Percentiles rank a stretch among this genome's conserved stretches.
Evolutionary conservation across 345 rosid species (phyloP).

Genomic region (Chamaenerion angustifolium): DNA sequence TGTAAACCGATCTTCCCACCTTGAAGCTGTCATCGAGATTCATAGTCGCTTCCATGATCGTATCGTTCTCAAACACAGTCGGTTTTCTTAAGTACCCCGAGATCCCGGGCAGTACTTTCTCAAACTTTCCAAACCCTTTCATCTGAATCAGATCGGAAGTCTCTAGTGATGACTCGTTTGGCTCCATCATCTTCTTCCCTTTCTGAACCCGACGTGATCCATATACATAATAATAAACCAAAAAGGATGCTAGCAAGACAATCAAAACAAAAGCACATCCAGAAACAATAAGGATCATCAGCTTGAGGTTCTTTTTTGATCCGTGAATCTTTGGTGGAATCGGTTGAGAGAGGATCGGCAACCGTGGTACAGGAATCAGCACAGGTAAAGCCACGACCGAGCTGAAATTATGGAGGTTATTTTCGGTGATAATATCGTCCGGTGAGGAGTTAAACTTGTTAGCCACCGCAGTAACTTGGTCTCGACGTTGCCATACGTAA

Average conservation of each 20-base stretch:
- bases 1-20: constrained; percentile 39
- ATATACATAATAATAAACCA: constrained; percentile 1
- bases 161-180: constrained; percentile 21
- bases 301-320: constrained; percentile 4
- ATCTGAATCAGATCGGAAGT: constrained; percentile 23
- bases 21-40: constrained; percentile 23
- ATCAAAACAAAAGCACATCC: constrained; percentile 13
- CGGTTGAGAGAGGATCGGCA: constrained; percentile 27
- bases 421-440: constrained; percentile 23
- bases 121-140: constrained; percentile 11
- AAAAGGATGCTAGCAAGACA: constrained; percentile 12
- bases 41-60: constrained; percentile 35
- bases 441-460: constrained; percentile 28
- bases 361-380: constrained; percentile 34
- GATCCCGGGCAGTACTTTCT: constrained; percentile 36
- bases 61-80: constrained; percentile 23
- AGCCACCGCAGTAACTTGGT: constrained; percentile 24
- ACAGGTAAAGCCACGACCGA: constrained; percentile 23
- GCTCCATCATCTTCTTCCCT: constrained; percentile 17
- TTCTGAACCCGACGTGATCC: constrained; percentile 4
- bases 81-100: constrained; percentile 41
- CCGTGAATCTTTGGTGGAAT: constrained; percentile 2
- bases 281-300: constrained; percentile 10
- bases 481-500: constrained; percentile 41
- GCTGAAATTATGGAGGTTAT: constrained; percentile 22